phyloP scores from a whole-genome alignment of 2,329 filamentous ascomycete genomes.

The Claviceps paspali region DNA sequence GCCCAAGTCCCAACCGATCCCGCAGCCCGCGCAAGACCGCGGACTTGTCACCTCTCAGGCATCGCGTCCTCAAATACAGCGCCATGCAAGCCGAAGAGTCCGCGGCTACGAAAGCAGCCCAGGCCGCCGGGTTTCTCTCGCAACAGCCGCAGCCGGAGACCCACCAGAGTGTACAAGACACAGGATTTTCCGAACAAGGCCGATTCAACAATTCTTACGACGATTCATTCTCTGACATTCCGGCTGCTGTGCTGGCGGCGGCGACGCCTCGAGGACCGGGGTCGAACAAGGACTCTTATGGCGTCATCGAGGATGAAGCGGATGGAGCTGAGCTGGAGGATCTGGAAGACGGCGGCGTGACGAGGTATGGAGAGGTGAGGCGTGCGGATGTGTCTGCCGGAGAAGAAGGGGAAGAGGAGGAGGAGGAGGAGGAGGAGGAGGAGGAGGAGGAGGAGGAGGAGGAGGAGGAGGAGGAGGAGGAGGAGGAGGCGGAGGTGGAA shows the following conservation, averaged over 20 bases:
- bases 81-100: constrained; percentile 11
- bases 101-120: constrained; percentile 1
- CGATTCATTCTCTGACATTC: constrained; percentile 43
- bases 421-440: no score
- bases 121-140: neutral
- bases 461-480: no score
- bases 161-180: constrained; percentile 2
- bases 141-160: constrained; percentile 4
- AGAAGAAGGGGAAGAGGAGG: no score
- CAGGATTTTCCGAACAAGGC: constrained; percentile 11
- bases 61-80: constrained; percentile 18
- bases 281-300: neutral
- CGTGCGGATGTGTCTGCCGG: neutral
- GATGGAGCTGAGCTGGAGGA: neutral
- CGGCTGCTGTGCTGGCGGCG: constrained; percentile 32
- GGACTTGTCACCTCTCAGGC: constrained; percentile 17
- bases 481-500: no score
- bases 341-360: neutral
- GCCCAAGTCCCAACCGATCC: constrained; percentile 14
- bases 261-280: constrained; percentile 26
- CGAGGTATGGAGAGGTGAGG: neutral
- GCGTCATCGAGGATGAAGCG: constrained; percentile 6
- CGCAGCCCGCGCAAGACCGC: constrained; percentile 21
- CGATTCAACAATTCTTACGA: constrained; percentile 28
- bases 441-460: no score